A percentile compares a stretch with the other conserved stretches of the same genome.
phyloP scores from a whole-genome alignment of 345 rosid species.

The Cardamine occulta region DNA sequence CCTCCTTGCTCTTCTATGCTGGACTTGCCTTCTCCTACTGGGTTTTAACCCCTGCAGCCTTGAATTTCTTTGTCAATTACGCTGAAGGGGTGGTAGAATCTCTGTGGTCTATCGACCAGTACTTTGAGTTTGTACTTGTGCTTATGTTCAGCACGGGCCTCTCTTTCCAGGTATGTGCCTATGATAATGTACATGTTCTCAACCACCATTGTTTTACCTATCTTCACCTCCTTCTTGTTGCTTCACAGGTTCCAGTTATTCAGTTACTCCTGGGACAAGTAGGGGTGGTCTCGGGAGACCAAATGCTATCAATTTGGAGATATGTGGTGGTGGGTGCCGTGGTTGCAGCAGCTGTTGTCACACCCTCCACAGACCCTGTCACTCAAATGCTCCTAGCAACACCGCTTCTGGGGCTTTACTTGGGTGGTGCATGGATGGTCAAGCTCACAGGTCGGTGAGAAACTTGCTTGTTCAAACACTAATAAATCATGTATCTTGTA shows the following conservation, averaged over 20 bases:
- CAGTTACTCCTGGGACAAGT: slow-evolving; percentile 91
- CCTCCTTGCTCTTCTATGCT: slow-evolving; percentile 88
- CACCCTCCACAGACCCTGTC: slow-evolving; percentile 98
- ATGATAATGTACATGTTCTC: background rate
- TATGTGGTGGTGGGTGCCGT: slow-evolving; percentile 96
- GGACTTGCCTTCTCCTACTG: slow-evolving; percentile 85
- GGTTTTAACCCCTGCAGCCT: slow-evolving; percentile 92
- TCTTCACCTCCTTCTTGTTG: slow-evolving; percentile 26
- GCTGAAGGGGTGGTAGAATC: slow-evolving; percentile 99
- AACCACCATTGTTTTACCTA: slow-evolving; percentile 15
- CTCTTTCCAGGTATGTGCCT: slow-evolving; percentile 80
- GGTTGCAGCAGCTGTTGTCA: slow-evolving; percentile 87
- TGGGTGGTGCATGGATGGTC: slow-evolving; percentile 94
- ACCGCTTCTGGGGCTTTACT: slow-evolving; percentile 89
- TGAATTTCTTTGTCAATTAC: slow-evolving; percentile 89
- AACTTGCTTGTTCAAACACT: slow-evolving; percentile 24
- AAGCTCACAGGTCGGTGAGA: slow-evolving; percentile 80
- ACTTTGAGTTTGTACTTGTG: slow-evolving; percentile 93
- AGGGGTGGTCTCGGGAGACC: slow-evolving; percentile 85
- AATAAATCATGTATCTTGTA: slow-evolving; percentile 29
- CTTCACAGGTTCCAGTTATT: slow-evolving; percentile 89
- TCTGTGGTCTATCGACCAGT: slow-evolving; percentile 97
- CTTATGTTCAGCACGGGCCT: slow-evolving; percentile 99
- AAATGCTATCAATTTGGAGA: slow-evolving; percentile 97
- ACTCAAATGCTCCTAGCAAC: slow-evolving; percentile 90